phyloP scores from a whole-genome alignment of 257 asterid species.

The Prunella vulgaris region DNA sequence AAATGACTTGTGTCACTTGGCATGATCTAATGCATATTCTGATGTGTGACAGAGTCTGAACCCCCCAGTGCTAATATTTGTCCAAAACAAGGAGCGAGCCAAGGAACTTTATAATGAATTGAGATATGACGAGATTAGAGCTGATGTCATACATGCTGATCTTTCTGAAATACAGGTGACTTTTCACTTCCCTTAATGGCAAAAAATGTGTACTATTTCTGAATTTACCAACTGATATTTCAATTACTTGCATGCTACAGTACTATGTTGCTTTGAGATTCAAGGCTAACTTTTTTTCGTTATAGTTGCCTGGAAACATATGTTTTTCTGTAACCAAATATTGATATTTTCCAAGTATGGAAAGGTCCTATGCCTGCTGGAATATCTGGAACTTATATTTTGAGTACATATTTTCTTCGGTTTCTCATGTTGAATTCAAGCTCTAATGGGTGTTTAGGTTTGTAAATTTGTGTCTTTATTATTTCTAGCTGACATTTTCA shows the following conservation, averaged over 20 bases:
- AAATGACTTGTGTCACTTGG: neutral
- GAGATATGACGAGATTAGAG: conserved; percentile 64
- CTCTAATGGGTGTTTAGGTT: neutral
- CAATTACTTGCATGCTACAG: neutral
- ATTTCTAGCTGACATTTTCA: neutral
- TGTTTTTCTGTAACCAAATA: neutral
- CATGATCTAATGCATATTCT: conserved; percentile 2
- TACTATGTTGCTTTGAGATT: neutral
- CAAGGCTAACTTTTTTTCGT: neutral
- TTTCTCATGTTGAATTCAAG: neutral
- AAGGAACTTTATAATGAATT: conserved; percentile 67
- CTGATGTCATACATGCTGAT: conserved; percentile 77
- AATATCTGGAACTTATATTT: neutral
- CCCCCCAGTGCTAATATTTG: conserved; percentile 79
- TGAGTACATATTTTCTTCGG: neutral
- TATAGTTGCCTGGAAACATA: neutral
- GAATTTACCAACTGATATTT: neutral
- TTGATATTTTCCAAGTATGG: neutral
- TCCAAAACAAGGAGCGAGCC: conserved; percentile 86
- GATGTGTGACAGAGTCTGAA: conserved; percentile 57
- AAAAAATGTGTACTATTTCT: neutral
- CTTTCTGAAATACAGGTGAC: conserved; percentile 58
- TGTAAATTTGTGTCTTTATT: neutral
- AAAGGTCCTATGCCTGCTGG: neutral
- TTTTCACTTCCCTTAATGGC: neutral